Percentiles rank a stretch among this genome's conserved stretches.
These are phyloP conservation scores for Logfia minima DNA, from an alignment of 129 eudicot genomes.

Conservation along the genomic window DNA sequence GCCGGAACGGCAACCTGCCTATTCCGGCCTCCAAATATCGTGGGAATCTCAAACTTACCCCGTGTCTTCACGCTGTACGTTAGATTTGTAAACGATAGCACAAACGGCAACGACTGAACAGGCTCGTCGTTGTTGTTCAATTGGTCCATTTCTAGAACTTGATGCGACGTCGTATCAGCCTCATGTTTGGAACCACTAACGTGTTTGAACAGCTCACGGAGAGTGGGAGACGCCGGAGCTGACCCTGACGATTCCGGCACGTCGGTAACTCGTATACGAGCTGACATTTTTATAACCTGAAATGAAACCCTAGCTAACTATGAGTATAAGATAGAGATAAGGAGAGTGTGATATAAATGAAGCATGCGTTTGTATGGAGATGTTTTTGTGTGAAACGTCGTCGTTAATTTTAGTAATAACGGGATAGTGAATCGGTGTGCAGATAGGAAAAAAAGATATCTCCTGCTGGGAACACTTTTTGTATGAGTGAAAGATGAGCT, in stretches of 20 bases:
- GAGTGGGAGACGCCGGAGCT: constrained; percentile 36
- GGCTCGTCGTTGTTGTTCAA: constrained; percentile 26
- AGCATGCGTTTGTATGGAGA: neutral
- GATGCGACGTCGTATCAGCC: constrained; percentile 21
- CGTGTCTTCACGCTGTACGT: constrained; percentile 51
- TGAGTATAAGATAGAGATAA: neutral
- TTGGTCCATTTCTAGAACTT: constrained; percentile 37
- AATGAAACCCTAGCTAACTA: neutral
- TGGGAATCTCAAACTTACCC: constrained; percentile 28
- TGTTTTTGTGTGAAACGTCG: constrained; percentile 18
- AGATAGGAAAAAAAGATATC: neutral
- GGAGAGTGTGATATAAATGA: neutral
- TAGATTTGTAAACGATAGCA: constrained; percentile 46
- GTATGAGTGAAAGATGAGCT: neutral
- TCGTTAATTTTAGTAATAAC: neutral
- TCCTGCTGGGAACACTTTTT: neutral
- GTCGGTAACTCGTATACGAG: constrained; percentile 38
- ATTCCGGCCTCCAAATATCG: constrained; percentile 4
- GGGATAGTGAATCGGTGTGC: neutral
- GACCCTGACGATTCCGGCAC: constrained; percentile 14
- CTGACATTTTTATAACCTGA: constrained; percentile 26
- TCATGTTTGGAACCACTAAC: constrained; percentile 12
- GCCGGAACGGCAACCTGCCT: constrained; percentile 24
- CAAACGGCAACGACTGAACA: constrained; percentile 42
- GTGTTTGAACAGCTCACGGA: constrained; percentile 29